Base-by-base conservation (phyloP, 495 filamentous ascomycete species). In the Neurospora terricola region DNA sequence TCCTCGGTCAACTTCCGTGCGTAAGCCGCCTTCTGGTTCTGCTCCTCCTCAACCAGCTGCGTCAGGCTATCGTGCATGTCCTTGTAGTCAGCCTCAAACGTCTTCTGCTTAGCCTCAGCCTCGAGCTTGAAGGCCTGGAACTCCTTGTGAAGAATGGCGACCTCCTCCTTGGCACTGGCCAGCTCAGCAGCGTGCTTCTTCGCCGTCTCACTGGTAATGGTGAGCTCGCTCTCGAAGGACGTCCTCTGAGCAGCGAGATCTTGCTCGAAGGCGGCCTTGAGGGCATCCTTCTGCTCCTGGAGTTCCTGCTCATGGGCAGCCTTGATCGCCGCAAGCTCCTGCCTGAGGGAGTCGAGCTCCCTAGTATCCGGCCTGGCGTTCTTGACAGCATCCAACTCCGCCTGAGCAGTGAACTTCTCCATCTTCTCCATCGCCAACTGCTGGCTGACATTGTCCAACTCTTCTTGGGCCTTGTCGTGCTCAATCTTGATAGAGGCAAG, bases 51-150 rank as follows among this genome's bases (percentile, higher is more conserved):
- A 7, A 85, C 81, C 69, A 86, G 78, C 74, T 81, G 75, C 10
- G 82, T 84, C 80, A 88, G 78, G 72, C 83, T 87, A 30, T 87
- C 85, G 72, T 89, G 85, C 84, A 88, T 85, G 72, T 86, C 84
- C 75, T 86, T 84, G 78, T 87, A 88, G 75, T 89, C 87, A 34
- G 84, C 81, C 78, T 84, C 79, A 27, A 83, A 81, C 27, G 82
- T 86, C 81, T 85, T 84, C 34, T 80, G 72, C 74, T 81, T 84
- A 81, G 78, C 80, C 54, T 66, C 54, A 14, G 54, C 54, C 14
- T 66, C 54, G 54, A 66, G 54, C 54, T 79, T 79, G 73, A 81
- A 77, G n/a, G 83, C 82, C 70, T 86, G 83, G 1, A 66, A 66
- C 27, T 66, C 54, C 74, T 86, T 84, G 72, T 82, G 76, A 3